These are phyloP conservation scores for Corinectria fuckeliana DNA, from an alignment of 2,329 filamentous ascomycete genomes.

Conservation along the genomic window DNA sequence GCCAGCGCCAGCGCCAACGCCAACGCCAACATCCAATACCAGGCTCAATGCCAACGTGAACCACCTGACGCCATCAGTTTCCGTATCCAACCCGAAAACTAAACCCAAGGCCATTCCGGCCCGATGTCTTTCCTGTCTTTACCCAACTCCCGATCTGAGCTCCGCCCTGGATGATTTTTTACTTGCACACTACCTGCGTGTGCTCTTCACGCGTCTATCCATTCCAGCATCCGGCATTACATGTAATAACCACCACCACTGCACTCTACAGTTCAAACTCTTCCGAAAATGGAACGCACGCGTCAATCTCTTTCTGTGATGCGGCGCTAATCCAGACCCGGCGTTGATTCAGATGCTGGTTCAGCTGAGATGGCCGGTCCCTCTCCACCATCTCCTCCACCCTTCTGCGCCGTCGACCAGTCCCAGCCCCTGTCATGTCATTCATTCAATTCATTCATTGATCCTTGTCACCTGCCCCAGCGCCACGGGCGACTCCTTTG, in stretches of 20 bases:
- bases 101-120: background rate
- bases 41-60: background rate
- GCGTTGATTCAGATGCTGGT: conserved; percentile 31
- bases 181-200: no score
- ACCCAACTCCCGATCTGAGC: background rate
- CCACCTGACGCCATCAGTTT: background rate
- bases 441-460: conserved; percentile 6
- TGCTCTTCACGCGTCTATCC: conserved; percentile 2
- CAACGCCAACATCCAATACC: background rate
- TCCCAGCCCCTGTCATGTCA: conserved; percentile 21
- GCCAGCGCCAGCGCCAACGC: background rate
- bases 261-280: conserved; percentile 1
- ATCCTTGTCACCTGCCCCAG: conserved; percentile 13
- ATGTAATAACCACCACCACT: background rate
- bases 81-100: background rate
- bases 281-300: conserved; percentile 5
- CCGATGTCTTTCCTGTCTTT: background rate
- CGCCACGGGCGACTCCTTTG: background rate
- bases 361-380: conserved; percentile 37
- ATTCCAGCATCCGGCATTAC: conserved; percentile 25
- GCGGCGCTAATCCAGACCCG: conserved; percentile 24
- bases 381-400: no score
- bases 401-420: conserved; percentile 16
- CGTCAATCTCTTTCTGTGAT: conserved; percentile 15
- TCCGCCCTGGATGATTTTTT: background rate